Conservation (phyloP, 2,329 filamentous ascomycete genomes). For the Phaeophleospora eucalypticola region DNA sequence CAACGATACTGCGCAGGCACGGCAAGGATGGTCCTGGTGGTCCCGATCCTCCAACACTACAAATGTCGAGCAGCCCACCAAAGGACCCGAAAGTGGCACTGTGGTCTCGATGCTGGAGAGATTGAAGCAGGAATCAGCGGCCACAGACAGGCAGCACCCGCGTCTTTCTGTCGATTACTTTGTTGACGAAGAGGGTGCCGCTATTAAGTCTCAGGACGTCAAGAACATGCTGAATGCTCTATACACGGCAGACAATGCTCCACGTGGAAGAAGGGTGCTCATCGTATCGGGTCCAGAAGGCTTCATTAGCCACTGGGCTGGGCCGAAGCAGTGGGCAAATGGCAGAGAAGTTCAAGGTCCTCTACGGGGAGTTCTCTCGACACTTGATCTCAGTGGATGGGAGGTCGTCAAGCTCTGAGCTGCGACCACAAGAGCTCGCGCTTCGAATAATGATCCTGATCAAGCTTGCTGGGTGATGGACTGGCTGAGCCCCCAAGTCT, state of each 20-base stretch:
- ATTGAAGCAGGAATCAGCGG: constrained; percentile 45
- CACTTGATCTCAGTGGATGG: constrained; percentile 56
- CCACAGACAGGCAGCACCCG: constrained; percentile 26
- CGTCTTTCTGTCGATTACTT: constrained; percentile 65
- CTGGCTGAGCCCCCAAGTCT: no score
- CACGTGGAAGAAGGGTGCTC: constrained; percentile 58
- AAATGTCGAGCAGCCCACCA: constrained; percentile 1
- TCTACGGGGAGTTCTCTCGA: constrained; percentile 63
- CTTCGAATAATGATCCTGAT: no score
- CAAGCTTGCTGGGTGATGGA: no score
- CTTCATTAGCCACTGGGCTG: constrained; percentile 77
- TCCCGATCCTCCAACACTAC: constrained; percentile 5
- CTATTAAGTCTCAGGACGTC: constrained; percentile 50
- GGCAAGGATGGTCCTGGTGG: constrained; percentile 18
- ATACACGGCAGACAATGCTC: constrained; percentile 24
- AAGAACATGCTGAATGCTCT: constrained; percentile 21
- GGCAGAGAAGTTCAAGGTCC: constrained; percentile 72
- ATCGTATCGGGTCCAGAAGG: constrained; percentile 87
- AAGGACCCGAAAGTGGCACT: constrained; percentile 37
- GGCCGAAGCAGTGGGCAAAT: constrained; percentile 69
- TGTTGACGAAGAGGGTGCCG: constrained; percentile 72
- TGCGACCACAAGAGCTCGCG: no score
- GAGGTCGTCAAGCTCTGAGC: constrained; percentile 55
- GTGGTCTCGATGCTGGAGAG: constrained; percentile 61
- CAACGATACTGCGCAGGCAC: constrained; percentile 43